Base-by-base conservation (phyloP, 345 rosid species). In the Rubroshorea leprosula region DNA sequence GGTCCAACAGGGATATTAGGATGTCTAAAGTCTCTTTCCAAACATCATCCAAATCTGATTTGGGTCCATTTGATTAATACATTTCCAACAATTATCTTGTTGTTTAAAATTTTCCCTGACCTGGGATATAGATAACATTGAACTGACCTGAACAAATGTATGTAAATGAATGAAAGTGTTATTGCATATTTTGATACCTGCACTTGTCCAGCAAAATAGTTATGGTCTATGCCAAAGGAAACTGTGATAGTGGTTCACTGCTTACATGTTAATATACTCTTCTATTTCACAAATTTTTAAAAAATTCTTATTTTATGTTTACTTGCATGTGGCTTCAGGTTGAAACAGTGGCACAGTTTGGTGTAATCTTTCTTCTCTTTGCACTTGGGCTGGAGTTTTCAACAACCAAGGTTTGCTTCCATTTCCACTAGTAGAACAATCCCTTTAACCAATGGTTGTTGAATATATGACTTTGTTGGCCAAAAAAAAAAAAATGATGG, bases 331-430 rank as follows among this genome's bases (percentile, higher is more conserved):
- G 7, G 7, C 11, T 66, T 54, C 69, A 91, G 96, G 95, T 92
- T 51, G 98, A 88, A 81, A 92, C 98, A 11, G 96, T 86, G 68
- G 98, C 98, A 66, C 98, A 92, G 64, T 92, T 92, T 74, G 98
- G 98, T 71, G 98, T 91, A 57, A 83, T 91, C 68, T 88, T 91
- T 77, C 95, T 91, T 54, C 92, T 91, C 72, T 91, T 91, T 75
- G 98, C 96, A 19, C 69, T 88, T 65, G 96, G 98, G 54, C 72
- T 91, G 68, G 96, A 91, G 75, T 91, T 91, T 69, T 88, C 98
- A 7, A 71, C 86, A 15, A 54, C 90, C 39, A 91, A 88, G 84
- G 98, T 88, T 39, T 43, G 66, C 62, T 63, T 43, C 12, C 12
- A 70, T 24, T 44, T 52, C 15, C 23, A 6, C 62, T 67, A 39